A percentile compares a stretch with the other conserved stretches of the same genome.
phyloP scores from a whole-genome alignment of 257 asterid species.

The Catharanthus roseus region DNA sequence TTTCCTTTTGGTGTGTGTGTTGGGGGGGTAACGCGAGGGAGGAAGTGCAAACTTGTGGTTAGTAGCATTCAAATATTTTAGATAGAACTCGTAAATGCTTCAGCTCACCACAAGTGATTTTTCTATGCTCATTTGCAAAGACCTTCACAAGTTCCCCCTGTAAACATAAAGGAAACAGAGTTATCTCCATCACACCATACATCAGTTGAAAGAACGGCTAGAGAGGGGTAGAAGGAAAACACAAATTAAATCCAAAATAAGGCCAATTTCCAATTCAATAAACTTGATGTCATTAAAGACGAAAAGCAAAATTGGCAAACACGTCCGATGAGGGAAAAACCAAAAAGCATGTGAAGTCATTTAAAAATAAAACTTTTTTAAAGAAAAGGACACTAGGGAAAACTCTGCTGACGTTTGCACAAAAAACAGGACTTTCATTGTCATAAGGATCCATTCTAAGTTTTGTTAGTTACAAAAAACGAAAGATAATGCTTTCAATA shows the following conservation, averaged over 20 bases:
- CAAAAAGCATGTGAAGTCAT: too few relatives aligned
- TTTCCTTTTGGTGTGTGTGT: too few relatives aligned
- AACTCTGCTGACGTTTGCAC: too few relatives aligned
- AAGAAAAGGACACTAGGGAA: too few relatives aligned
- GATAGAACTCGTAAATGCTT: conserved; percentile 17
- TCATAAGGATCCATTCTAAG: too few relatives aligned
- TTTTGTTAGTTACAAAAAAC: not conserved
- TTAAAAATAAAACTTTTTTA: too few relatives aligned
- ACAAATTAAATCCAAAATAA: not conserved
- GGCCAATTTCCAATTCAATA: too few relatives aligned
- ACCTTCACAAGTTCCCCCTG: conserved; percentile 97
- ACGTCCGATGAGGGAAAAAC: too few relatives aligned
- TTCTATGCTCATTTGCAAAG: conserved; percentile 85
- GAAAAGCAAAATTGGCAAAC: too few relatives aligned
- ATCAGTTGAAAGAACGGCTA: conserved; percentile 4
- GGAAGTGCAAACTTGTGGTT: not conserved
- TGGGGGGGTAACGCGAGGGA: not conserved
- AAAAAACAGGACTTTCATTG: too few relatives aligned
- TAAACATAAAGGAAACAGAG: conserved; percentile 30
- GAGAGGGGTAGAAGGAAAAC: not conserved
- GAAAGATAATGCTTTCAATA: not conserved
- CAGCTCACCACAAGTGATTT: conserved; percentile 74
- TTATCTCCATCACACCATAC: conserved; percentile 23
- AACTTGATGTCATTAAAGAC: too few relatives aligned
- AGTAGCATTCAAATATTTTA: not conserved